A percentile compares a stretch with the other conserved stretches of the same genome.
Evolutionary conservation across 2,329 filamentous ascomycete genomes (phyloP).

Genomic region (Amylocarpus encephaloides): DNA sequence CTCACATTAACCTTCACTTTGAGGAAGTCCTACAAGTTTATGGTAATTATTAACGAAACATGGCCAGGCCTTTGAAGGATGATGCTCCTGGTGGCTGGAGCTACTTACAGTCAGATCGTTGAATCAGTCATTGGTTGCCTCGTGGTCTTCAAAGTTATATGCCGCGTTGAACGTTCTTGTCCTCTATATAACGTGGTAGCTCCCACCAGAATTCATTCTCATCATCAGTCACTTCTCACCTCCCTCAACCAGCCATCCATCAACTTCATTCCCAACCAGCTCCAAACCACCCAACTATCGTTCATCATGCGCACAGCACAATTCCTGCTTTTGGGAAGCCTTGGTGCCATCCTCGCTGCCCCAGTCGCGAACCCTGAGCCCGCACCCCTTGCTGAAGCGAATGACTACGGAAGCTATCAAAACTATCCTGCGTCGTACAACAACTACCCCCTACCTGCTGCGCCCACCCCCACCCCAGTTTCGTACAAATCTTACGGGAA

Average conservation of each 20-base stretch:
- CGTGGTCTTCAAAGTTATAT: not conserved
- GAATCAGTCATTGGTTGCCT: no score
- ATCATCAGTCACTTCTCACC: not conserved
- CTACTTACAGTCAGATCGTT: no score
- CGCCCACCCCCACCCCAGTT: not conserved
- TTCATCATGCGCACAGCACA: conserved; percentile 12
- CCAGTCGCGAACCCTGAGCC: conserved; percentile 11
- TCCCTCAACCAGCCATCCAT: not conserved
- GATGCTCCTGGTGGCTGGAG: no score
- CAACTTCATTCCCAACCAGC: not conserved
- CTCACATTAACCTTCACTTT: no score
- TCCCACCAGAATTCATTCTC: not conserved
- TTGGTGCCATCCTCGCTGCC: conserved; percentile 12
- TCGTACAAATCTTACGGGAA: not conserved
- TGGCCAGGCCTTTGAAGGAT: no score
- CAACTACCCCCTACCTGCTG: not conserved
- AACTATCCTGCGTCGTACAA: not conserved
- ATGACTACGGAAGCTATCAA: conserved; percentile 13
- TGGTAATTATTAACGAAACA: no score
- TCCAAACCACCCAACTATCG: conserved; percentile 1
- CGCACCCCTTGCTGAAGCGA: conserved; percentile 3
- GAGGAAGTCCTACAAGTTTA: no score
- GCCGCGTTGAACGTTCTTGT: not conserved
- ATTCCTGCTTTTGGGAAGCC: conserved; percentile 13
- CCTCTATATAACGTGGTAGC: not conserved